A percentile compares a stretch with the other conserved stretches of the same genome.
Conservation (phyloP, 495 filamentous ascomycete genomes). For the Podospora didyma region DNA sequence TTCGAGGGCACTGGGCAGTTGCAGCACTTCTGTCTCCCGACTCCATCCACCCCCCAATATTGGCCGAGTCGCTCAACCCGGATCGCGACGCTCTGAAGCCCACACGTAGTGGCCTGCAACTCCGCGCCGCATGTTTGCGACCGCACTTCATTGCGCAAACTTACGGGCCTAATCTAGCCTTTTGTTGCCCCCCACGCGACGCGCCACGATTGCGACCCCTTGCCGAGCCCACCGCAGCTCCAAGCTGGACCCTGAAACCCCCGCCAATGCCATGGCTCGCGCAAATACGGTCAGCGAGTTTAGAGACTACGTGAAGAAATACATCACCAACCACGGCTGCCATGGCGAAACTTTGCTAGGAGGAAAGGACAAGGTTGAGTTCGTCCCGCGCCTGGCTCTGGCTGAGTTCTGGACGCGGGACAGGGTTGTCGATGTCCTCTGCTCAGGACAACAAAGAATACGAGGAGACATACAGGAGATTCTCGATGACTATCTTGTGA, state of each 20-base stretch:
- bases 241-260: background rate
- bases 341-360: no score
- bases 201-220: background rate
- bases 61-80: background rate
- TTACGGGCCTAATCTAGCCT: background rate
- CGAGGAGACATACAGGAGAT: background rate
- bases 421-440: conserved; percentile 1
- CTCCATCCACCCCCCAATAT: background rate
- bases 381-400: conserved; percentile 3
- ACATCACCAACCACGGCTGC: background rate
- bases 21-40: background rate
- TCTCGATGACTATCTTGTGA: background rate
- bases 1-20: background rate
- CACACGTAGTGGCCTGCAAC: background rate
- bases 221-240: no score
- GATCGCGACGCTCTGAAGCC: background rate
- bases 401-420: background rate
- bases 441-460: background rate
- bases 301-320: background rate
- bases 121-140: background rate
- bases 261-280: background rate
- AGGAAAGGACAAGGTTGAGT: no score
- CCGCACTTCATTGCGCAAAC: background rate
- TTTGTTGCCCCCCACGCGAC: background rate
- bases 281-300: background rate